phyloP scores from a whole-genome alignment of 768 basidiomycete genomes.

The Boletellus sp. region DNA sequence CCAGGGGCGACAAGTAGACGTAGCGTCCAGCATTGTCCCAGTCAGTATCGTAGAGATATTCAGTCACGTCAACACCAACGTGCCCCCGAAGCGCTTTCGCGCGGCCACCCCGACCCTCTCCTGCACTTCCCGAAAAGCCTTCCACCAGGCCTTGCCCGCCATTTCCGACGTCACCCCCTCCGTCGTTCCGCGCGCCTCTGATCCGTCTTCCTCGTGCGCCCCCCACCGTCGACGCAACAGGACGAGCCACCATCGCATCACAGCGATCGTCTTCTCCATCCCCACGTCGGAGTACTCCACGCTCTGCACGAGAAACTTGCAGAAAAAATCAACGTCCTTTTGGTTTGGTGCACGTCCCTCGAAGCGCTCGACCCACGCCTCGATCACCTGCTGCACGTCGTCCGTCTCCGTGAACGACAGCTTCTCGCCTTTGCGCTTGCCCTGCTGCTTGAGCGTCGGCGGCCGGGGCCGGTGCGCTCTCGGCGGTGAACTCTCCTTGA shows the following conservation, averaged over 20 bases:
- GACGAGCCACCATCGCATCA: conserved; percentile 81
- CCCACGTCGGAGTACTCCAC: conserved; percentile 67
- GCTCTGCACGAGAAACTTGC: conserved; percentile 65
- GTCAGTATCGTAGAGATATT: not conserved
- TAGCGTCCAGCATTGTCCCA: too few species aligned
- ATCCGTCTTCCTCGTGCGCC: conserved; percentile 42
- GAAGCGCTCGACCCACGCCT: conserved; percentile 71
- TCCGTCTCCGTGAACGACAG: conserved; percentile 57
- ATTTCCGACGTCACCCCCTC: conserved; percentile 33
- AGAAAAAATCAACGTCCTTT: conserved; percentile 73
- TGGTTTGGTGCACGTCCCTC: conserved; percentile 58
- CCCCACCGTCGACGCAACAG: conserved; percentile 65
- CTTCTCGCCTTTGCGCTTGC: conserved; percentile 49
- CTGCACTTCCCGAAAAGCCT: conserved; percentile 68
- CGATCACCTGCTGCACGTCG: conserved; percentile 71
- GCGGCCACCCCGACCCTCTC: conserved; percentile 60
- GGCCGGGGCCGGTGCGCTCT: conserved; percentile 48
- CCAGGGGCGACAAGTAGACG: conserved; percentile 43
- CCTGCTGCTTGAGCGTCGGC: conserved; percentile 55
- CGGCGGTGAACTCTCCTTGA: conserved; percentile 48
- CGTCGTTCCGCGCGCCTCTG: conserved; percentile 33
- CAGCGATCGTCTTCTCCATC: conserved; percentile 62
- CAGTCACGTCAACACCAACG: conserved; percentile 58
- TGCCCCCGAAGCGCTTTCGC: conserved; percentile 69
- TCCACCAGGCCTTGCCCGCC: conserved; percentile 79